Base-by-base conservation (phyloP, 495 filamentous ascomycete species). In the Cercophora newfieldiana region DNA sequence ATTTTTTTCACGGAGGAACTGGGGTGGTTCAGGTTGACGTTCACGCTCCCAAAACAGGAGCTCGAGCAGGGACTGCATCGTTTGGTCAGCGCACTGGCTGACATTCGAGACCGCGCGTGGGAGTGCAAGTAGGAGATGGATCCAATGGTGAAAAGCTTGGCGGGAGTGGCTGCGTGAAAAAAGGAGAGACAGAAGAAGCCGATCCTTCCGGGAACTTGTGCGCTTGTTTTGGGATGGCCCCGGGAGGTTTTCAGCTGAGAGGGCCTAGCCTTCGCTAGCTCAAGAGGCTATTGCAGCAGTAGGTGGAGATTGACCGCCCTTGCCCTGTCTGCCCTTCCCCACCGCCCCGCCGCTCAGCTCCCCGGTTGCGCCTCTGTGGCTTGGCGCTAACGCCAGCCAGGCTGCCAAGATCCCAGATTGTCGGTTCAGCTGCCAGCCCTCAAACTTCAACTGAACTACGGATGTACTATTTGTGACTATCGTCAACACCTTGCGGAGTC, bases 21-120 rank as follows among this genome's bases (percentile, higher is more conserved):
- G 30, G 85, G 83, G 0, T 86, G 78, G 76, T 88, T 86, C 66
- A 69, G 85, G 16, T 69, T 88, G 59, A 79, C 84, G 16, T 86
- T 86, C 59, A 75, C 78, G 3, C 77, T 79, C 50, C 59, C 67
- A 18, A 62, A 69, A 22, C 63, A 66, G 8, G 71, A 72, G 37
- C 63, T 86, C 55, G 67, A 63, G 30, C 67, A 77, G 60, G 81
- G 81, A 6, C 64, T 85, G 59, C 30, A 67, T 12, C 50, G 50
- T 14, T 16, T 44, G 4, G 37, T 16, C 4, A 44, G 37, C 37
- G 37, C 37, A 44, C 18, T 44, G 37, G 37, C 12, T 44, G 37
- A 44, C 2, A 44, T 44, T 16, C 37, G 37, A 16, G 37, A 16
- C 37, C 12, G 37, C 37, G 37, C 37, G 2, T 44, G 37, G 37